Base-by-base conservation (phyloP, 2,329 filamentous ascomycete genomes). In the Phaeophleospora eucalypticola region DNA sequence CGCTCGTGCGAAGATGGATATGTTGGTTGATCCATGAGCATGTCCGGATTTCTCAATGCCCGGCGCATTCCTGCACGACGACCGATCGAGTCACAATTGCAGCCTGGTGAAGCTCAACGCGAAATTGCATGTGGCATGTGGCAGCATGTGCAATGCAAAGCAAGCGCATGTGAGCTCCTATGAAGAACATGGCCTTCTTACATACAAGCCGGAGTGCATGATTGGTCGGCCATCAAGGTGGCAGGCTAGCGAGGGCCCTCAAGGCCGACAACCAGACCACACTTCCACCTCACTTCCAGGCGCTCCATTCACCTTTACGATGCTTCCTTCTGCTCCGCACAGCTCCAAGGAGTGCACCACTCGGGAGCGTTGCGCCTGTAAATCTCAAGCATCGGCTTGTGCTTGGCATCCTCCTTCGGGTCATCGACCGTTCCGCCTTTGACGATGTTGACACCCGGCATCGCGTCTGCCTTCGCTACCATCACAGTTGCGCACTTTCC, bases 341-440 rank as follows among this genome's bases (percentile, higher is more conserved):
- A 54, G 3, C 46, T 18, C 18, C 58, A 55, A 3, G 51, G 49
- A 7, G 52, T 52, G 45, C 58, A 60, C 57, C 64, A 65, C 3
- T 37, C 48, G 14, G 60, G 58, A n/a, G 58, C 52, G 36, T 63
- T 58, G 43, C 56, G 63, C 21, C 53, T 58, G 27, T 60, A 67
- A 16, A 66, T 63, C 48, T 65, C 63, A 21, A 49, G n/a, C 4
- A 34, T 46, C 1, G 62, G 62, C 46, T 43, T 46, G 12, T 49
- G 50, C 34, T 56, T 56, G 12, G 49, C 51, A 12, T 60, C 44
- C 42, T 58, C 45, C 1, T 41, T 54, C 4, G 50, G 35, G 37
- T 64, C 62, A 35, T 66, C 64, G 15, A 67, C 40, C 8, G 63
- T 65, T 3, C 64, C 63, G 9, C 54, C 54, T 52, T 65, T 65